Evolutionary conservation across 305 asterid species (phyloP).

Genomic region (Fraxinus paxiana): DNA sequence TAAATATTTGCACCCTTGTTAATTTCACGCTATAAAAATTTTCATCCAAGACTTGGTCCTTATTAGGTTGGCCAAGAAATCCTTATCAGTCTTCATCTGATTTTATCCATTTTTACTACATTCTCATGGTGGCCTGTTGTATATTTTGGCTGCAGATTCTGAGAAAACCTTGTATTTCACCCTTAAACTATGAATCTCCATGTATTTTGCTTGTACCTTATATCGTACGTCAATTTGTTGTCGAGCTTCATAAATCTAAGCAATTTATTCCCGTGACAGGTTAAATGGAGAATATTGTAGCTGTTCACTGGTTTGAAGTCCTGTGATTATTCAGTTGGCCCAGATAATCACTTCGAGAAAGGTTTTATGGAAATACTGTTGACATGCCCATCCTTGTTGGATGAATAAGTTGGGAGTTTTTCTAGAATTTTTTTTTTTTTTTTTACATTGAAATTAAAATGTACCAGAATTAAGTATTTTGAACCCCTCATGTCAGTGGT

Average conservation of each 20-base stretch:
- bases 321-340: background rate
- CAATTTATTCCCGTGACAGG: background rate
- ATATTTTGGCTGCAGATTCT: background rate
- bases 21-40: background rate
- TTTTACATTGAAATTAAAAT: background rate
- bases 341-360: background rate
- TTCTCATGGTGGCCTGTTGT: background rate
- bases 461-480: background rate
- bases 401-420: background rate
- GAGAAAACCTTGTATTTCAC: background rate
- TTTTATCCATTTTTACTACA: background rate
- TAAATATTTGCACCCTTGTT: background rate
- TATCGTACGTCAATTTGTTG: background rate
- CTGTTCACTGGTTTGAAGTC: background rate
- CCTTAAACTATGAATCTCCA: background rate
- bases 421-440: background rate
- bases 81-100: background rate
- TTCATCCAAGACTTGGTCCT: background rate
- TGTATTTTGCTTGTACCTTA: background rate
- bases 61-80: background rate
- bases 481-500: background rate
- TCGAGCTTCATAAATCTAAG: background rate
- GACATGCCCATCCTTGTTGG: background rate
- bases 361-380: background rate
- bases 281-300: background rate